phyloP scores from a whole-genome alignment of 441 rosid species.

The Adansonia gregorii region DNA sequence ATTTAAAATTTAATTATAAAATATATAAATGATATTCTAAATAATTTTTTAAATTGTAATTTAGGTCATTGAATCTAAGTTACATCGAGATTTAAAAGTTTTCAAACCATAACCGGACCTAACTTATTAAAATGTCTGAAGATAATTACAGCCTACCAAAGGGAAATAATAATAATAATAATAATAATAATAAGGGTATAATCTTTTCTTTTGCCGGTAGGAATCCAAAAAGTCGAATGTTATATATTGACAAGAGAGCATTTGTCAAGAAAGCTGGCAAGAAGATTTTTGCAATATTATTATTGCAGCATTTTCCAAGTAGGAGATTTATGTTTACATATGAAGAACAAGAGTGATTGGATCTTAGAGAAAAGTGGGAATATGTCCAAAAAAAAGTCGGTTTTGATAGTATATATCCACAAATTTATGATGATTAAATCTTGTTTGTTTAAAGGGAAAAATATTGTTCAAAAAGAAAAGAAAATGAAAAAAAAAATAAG shows the following conservation, averaged over 20 bases:
- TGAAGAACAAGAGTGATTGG: not conserved
- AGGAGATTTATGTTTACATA: not conserved
- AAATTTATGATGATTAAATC: not conserved
- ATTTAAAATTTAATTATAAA: too few species aligned
- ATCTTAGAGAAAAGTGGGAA: not conserved
- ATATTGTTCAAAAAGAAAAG: not conserved
- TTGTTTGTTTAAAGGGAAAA: conserved; percentile 12
- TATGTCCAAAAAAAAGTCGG: conserved; percentile 5
- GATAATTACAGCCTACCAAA: not conserved
- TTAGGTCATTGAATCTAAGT: too few species aligned
- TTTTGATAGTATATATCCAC: not conserved
- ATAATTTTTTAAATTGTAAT: too few species aligned
- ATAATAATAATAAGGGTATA: not conserved
- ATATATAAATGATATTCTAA: too few species aligned
- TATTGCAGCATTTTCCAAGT: not conserved
- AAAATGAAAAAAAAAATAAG: not conserved
- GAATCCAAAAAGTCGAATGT: conserved; percentile 2
- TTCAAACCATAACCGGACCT: too few species aligned
- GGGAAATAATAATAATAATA: not conserved
- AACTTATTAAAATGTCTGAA: too few species aligned
- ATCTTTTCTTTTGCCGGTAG: not conserved
- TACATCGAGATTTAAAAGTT: too few species aligned
- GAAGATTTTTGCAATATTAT: not conserved
- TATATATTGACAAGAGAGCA: conserved; percentile 5
- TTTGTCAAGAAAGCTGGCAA: not conserved